Evolutionary conservation across 2,329 filamentous ascomycete species (phyloP).

Genomic region (Aspergillus sp.): DNA sequence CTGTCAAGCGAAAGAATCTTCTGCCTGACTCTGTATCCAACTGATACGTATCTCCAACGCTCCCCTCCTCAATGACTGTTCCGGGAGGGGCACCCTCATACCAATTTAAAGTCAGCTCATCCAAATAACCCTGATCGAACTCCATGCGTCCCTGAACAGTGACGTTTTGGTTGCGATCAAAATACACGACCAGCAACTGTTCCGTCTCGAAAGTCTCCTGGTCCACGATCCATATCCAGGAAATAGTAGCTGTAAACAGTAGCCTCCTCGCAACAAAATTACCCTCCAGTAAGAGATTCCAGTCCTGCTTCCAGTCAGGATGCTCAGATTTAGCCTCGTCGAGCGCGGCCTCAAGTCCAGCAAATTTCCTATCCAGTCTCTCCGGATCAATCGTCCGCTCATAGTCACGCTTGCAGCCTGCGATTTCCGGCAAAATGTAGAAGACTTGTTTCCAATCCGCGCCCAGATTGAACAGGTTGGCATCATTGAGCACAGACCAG

Average conservation of each 20-base stretch:
- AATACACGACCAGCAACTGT: neutral
- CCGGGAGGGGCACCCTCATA: neutral
- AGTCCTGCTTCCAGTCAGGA: neutral
- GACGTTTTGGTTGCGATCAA: neutral
- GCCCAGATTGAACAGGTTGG: neutral
- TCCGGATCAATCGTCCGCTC: neutral
- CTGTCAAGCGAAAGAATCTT: neutral
- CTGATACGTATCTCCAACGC: slow-evolving; percentile 5
- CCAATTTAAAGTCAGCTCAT: slow-evolving; percentile 1
- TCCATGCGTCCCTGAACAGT: neutral
- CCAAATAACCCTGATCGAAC: neutral
- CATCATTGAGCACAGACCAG: slow-evolving; percentile 1
- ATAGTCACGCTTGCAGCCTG: neutral
- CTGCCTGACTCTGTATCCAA: slow-evolving; percentile 3
- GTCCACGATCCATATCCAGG: neutral
- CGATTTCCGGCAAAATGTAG: slow-evolving; percentile 1
- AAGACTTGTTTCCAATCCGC: neutral
- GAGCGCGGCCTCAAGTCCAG: neutral
- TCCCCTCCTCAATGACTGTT: slow-evolving; percentile 1
- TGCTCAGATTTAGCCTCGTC: neutral
- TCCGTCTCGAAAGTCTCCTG: neutral
- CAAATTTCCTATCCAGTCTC: too few species aligned
- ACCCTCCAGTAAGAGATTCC: neutral
- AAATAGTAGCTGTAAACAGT: neutral
- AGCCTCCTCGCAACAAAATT: neutral